Evolutionary conservation across 2,329 filamentous ascomycete species (phyloP).

Genomic region (Davidsoniella neocaledoniae): DNA sequence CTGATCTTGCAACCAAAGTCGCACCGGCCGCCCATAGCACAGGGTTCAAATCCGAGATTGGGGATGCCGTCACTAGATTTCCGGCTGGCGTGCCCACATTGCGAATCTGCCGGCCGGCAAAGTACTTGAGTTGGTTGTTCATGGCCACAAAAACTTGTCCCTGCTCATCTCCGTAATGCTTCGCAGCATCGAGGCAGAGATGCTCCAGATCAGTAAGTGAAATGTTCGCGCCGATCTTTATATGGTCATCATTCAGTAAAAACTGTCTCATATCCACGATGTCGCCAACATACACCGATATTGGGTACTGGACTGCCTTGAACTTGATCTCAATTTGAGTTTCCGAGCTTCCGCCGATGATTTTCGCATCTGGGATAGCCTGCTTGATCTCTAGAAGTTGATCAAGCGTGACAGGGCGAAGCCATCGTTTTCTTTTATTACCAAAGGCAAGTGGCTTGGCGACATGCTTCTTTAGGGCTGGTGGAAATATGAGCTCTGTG

Average conservation of each 20-base stretch:
- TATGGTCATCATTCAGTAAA: conserved; percentile 56
- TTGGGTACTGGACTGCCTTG: conserved; percentile 79
- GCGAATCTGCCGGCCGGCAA: conserved; percentile 86
- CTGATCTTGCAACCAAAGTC: conserved; percentile 62
- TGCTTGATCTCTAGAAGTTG: conserved; percentile 87
- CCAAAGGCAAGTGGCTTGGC: conserved; percentile 74
- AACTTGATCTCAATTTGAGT: conserved; percentile 98
- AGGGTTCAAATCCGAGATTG: conserved; percentile 91
- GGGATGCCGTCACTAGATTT: conserved; percentile 84
- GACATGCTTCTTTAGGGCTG: conserved; percentile 64
- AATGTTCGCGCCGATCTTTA: conserved; percentile 91
- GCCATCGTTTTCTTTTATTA: conserved; percentile 91
- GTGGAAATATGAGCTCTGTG: conserved; percentile 90
- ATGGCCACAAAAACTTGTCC: conserved; percentile 81
- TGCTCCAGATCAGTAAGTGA: conserved; percentile 79
- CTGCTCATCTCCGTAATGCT: conserved; percentile 54
- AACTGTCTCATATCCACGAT: conserved; percentile 80
- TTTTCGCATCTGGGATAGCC: conserved; percentile 68
- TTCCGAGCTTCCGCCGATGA: conserved; percentile 91
- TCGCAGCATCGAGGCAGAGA: conserved; percentile 63
- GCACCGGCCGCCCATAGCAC: conserved; percentile 81
- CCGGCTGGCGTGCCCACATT: conserved; percentile 96
- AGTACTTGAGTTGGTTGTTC: conserved; percentile 84
- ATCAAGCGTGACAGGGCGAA: conserved; percentile 67
- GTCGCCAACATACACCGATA: conserved; percentile 84